Conservation (phyloP, 768 basidiomycete species). For the Termitomyces sp. region DNA sequence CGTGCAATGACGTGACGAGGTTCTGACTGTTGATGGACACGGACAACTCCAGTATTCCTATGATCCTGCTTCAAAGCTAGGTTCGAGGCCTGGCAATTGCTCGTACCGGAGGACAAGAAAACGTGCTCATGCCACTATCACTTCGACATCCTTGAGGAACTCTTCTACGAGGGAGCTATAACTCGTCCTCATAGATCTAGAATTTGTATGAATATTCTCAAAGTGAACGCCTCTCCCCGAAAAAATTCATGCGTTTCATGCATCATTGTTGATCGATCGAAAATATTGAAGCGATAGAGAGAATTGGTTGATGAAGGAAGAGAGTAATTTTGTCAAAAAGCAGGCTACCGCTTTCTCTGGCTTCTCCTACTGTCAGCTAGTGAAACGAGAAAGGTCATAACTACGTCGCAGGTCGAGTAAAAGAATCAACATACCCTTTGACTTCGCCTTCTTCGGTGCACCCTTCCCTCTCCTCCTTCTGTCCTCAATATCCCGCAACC, state of each 20-base stretch:
- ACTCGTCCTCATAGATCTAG: background rate
- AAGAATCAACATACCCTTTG: conserved; percentile 41
- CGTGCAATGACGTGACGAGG: background rate
- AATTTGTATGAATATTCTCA: background rate
- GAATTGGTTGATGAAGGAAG: background rate
- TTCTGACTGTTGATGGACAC: background rate
- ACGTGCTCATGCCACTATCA: too few species aligned
- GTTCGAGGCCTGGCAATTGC: background rate
- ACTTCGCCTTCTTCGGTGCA: conserved; percentile 74
- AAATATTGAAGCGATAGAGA: background rate
- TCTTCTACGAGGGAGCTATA: background rate
- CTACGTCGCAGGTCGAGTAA: background rate
- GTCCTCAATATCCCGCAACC: conserved; percentile 62
- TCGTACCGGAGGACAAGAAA: background rate
- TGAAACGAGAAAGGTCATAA: background rate
- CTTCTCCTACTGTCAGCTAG: conserved; percentile 48
- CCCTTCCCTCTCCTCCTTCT: conserved; percentile 77
- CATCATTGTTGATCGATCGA: background rate
- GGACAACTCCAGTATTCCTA: background rate
- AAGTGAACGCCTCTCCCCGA: background rate
- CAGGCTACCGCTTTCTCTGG: conserved; percentile 32
- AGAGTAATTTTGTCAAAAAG: background rate
- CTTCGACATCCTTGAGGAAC: background rate
- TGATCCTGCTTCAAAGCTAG: background rate
- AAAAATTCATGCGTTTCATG: background rate